Evolutionary conservation across 345 rosid species (phyloP).

Genomic region (Bretschneidera sinensis): DNA sequence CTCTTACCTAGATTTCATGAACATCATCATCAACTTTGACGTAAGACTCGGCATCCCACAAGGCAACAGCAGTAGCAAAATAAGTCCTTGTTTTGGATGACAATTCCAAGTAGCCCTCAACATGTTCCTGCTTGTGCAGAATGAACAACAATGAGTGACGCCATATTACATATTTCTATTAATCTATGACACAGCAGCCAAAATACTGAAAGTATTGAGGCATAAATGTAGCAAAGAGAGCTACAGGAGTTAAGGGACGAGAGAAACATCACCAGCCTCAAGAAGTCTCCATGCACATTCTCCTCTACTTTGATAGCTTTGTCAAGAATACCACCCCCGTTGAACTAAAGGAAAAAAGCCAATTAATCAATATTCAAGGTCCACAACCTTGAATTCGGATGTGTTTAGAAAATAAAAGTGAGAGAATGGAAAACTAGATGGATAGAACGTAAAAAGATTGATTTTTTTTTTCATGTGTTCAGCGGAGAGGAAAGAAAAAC

Average conservation of each 20-base stretch:
- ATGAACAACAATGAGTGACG: background rate
- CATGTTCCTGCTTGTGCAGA: slow-evolving; percentile 52
- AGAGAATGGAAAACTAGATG: too few relatives aligned
- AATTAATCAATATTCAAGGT: background rate
- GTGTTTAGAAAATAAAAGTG: slow-evolving; percentile 26
- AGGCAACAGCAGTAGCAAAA: slow-evolving; percentile 67
- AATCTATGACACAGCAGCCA: background rate
- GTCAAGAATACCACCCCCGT: slow-evolving; percentile 60
- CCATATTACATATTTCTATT: background rate
- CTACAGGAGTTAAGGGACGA: slow-evolving; percentile 7
- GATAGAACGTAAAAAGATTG: too few relatives aligned
- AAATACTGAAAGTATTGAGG: too few relatives aligned
- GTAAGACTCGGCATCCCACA: slow-evolving; percentile 90
- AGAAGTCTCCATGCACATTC: slow-evolving; percentile 58
- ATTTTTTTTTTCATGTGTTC: too few relatives aligned
- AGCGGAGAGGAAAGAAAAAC: too few relatives aligned
- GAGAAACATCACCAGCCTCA: slow-evolving; percentile 63
- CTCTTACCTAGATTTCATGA: slow-evolving; percentile 75
- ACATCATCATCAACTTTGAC: slow-evolving; percentile 96
- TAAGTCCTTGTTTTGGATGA: slow-evolving; percentile 83
- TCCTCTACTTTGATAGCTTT: slow-evolving; percentile 75
- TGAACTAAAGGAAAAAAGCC: slow-evolving; percentile 29
- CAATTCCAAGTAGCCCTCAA: slow-evolving; percentile 74
- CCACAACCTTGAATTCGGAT: background rate
- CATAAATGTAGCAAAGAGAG: background rate